These are phyloP conservation scores for Silene conica DNA, from an alignment of 148 eudicot genomes.

Conservation along the genomic window DNA sequence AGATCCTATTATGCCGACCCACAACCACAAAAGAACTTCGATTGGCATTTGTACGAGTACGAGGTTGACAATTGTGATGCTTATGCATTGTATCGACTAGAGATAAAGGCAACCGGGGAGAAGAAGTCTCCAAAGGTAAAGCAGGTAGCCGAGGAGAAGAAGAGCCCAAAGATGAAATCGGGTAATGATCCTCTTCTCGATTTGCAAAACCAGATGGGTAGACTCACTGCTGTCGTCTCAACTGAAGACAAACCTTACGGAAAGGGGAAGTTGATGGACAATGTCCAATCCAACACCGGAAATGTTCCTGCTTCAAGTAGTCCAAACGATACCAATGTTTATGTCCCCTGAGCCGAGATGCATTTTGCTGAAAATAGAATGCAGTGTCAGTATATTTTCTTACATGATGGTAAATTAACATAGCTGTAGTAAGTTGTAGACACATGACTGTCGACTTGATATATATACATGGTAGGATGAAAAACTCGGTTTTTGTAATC, in stretches of 20 bases:
- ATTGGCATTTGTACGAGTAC: conserved; percentile 51
- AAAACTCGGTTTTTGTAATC: neutral
- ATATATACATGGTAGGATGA: neutral
- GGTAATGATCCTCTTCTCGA: conserved; percentile 35
- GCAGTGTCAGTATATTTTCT: neutral
- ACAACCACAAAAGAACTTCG: conserved; percentile 36
- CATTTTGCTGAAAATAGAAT: conserved; percentile 11
- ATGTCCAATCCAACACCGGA: conserved; percentile 13
- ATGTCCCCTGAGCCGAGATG: neutral
- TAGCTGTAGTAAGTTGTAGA: neutral
- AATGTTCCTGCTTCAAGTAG: conserved; percentile 15
- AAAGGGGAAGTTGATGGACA: conserved; percentile 23
- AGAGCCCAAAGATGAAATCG: conserved; percentile 33
- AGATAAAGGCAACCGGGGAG: conserved; percentile 33
- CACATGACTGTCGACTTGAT: neutral
- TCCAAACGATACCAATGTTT: neutral
- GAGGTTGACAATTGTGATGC: conserved; percentile 33
- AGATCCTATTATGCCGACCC: conserved; percentile 52
- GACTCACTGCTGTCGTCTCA: conserved; percentile 39
- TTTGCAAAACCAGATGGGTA: conserved; percentile 43
- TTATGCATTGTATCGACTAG: conserved; percentile 43
- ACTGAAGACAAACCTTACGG: conserved; percentile 27
- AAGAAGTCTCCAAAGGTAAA: conserved; percentile 42
- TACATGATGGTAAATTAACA: neutral
- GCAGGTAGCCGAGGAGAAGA: conserved; percentile 35